Percentiles rank a stretch among this genome's conserved stretches.
phyloP scores from a whole-genome alignment of 306 rosid genomes.

The Pyrus bretschneideri region DNA sequence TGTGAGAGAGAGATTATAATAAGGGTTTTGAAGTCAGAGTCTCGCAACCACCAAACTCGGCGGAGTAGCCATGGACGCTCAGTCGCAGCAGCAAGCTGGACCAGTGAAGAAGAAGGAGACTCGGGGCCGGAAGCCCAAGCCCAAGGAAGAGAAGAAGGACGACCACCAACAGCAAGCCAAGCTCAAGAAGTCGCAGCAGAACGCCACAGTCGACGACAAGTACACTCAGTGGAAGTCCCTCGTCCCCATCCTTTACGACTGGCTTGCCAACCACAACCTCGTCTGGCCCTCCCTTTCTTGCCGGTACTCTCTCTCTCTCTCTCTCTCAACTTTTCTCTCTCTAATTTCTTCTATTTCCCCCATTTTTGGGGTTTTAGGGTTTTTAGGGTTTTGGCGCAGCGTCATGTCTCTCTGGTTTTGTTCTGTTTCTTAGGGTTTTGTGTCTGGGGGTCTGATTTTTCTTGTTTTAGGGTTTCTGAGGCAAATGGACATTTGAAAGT shows the following conservation, averaged over 20 bases:
- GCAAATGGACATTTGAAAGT: not conserved
- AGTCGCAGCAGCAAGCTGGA: constrained; percentile 20
- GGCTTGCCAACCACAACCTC: constrained; percentile 95
- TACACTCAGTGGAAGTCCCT: constrained; percentile 87
- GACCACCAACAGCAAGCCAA: constrained; percentile 31
- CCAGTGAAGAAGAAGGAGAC: constrained; percentile 76
- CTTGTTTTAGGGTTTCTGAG: not conserved
- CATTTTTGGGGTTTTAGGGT: not conserved
- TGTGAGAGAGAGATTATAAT: not conserved
- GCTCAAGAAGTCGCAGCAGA: constrained; percentile 44
- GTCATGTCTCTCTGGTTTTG: not conserved
- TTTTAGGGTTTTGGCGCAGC: not conserved
- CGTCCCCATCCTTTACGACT: constrained; percentile 86
- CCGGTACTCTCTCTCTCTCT: constrained; percentile 35
- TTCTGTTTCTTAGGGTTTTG: not conserved
- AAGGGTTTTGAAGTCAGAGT: not conserved
- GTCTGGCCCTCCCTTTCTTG: constrained; percentile 96
- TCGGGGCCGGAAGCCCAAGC: constrained; percentile 77
- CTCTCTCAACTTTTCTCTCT: not conserved
- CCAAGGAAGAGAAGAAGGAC: constrained; percentile 72
- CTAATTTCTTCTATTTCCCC: not conserved
- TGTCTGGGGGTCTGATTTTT: not conserved
- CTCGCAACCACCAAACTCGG: not conserved
- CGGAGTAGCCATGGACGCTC: constrained; percentile 41
- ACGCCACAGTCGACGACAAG: constrained; percentile 63